Conservation (phyloP, 176 grass and related monocot genomes). For the Aechmea fasciata region DNA sequence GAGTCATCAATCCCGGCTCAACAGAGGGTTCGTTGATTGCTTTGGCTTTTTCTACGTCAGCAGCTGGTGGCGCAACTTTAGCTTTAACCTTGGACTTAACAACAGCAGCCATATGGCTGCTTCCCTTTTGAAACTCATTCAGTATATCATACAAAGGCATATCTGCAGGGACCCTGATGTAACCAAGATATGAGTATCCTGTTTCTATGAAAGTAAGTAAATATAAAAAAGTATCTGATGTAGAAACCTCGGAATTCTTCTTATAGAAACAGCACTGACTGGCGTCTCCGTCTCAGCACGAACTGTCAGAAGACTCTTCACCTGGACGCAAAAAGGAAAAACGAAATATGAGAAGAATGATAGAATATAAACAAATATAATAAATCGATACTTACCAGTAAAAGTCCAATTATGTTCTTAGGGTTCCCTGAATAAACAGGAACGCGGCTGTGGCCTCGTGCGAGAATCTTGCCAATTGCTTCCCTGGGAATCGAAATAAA, state of each 20-base stretch:
- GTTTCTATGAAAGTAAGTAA: conserved; percentile 8
- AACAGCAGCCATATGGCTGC: conserved; percentile 99
- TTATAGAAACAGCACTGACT: conserved; percentile 96
- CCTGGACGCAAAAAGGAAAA: conserved; percentile 39
- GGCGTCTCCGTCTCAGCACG: conserved; percentile 99
- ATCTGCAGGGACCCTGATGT: conserved; percentile 82
- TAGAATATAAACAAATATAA: background rate
- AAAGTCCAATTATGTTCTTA: conserved; percentile 90
- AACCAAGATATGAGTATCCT: conserved; percentile 13
- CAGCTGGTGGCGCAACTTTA: conserved; percentile 22
- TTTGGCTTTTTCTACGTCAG: conserved; percentile 34
- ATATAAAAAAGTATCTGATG: conserved; percentile 5
- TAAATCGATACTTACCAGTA: conserved; percentile 49
- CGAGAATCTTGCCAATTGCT: conserved; percentile 99
- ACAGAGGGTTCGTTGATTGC: conserved; percentile 31
- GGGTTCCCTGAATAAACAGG: conserved; percentile 94
- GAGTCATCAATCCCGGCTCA: conserved; percentile 28
- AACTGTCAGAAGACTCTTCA: conserved; percentile 98
- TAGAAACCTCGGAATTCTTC: conserved; percentile 90
- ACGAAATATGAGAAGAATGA: conserved; percentile 22
- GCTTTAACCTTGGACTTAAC: conserved; percentile 53
- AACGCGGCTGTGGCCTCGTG: conserved; percentile 92
- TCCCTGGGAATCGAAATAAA: conserved; percentile 52
- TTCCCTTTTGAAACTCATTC: conserved; percentile 99
- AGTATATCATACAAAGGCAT: conserved; percentile 99